Evolutionary conservation across 352 stramenopile species (phyloP), one percentile per base, ranked within the genome.

Genomic region (Globisporangium ultimum): DNA sequence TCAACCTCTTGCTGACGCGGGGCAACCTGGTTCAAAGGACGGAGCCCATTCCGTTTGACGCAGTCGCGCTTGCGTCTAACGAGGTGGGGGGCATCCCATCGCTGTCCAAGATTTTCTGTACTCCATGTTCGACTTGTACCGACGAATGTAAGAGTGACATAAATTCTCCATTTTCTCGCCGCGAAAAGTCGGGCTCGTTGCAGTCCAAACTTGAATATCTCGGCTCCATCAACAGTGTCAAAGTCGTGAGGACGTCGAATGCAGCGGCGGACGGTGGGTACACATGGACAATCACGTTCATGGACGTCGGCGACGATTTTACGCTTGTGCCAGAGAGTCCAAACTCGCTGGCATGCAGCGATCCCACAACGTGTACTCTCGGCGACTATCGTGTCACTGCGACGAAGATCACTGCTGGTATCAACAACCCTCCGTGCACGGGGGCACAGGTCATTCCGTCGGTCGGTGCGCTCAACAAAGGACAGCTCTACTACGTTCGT

Each of bases 11-110:
- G 40, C 63, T 93, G 17, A 88, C 68, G 17, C 70, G 80, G 0
- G 64, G 71, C 18, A 83, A 86, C 47, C 49, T 58, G 2, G 55
- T 81, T 9, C 54, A 76, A 34, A 71, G 67, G 11, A 87, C 82
- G 8, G 71, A 97, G 47, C 79, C 88, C 14, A 98, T 98, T 60
- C 87, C 93, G 20, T 98, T 93, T 76, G 84, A 99, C 67, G 93
- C 95, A 9, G 89, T 96, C 20, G 89, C 91, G 1, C 74, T 84
- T 32, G 76, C 89, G 0, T 75, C 54, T 14, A 86, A 97, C 14
- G 96, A 98, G 58, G 61, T 74, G 0, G 84, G 84, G 12, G 84
- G 83, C 32, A 57, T 52, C 1, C 56, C 67, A 2, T 58, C 64
- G 5, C 54, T 54, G 1, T 89, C 84, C 0, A 68, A 74, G 5